Evolutionary conservation across 2,329 filamentous ascomycete species (phyloP), one percentile per base, ranked within the genome.

Genomic region (Aspergillus pseudoterreus): DNA sequence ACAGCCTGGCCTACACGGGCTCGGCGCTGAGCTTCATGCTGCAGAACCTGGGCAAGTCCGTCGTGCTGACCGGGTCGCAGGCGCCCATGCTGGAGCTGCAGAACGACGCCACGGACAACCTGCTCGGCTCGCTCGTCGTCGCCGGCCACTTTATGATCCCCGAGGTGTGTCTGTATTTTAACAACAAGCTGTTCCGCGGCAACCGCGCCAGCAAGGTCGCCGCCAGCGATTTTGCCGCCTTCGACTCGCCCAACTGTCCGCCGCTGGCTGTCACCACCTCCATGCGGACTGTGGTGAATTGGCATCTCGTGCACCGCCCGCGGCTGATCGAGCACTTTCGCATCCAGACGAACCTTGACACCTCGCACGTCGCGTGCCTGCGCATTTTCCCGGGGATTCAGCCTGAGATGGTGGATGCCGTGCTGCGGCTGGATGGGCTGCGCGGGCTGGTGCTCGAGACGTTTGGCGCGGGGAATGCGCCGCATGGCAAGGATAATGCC

Each of bases 1-100:
- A 96, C 71, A 95, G 89, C 42, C 77, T 96, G 47, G 88, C 87
- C 15, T 96, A 96, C 72, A 94, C 90, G 4, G 88, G 88, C 55
- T 95, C 90, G 4, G 92, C 92, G 3, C 78, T 96, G 52, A 94
- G 89, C 60, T 96, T 96, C 75, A 95, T 96, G 89, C 82, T 96
- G 68, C 82, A 88, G 63, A 90, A 95, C 65, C 79, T 96, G 12
- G 91, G 90, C 46, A 96, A 96, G 75, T 90, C 92, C 1, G 89
- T 96, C 30, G 86, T 96, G 49, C 78, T 96, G 45, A 96, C 92
- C 3, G 86, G 86, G 1, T 87, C 85, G 2, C 87, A 90, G 67
- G 88, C 91, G 1, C 90, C 90, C 43, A 96, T 96, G 80, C 87
- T 94, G 62, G 86, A 92, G 54, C 82, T 95, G 22, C 91, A 96